Evolutionary conservation across 768 basidiomycete genomes (phyloP), one percentile per base, ranked within the genome.

Genomic region (Boletus rex-veris): DNA sequence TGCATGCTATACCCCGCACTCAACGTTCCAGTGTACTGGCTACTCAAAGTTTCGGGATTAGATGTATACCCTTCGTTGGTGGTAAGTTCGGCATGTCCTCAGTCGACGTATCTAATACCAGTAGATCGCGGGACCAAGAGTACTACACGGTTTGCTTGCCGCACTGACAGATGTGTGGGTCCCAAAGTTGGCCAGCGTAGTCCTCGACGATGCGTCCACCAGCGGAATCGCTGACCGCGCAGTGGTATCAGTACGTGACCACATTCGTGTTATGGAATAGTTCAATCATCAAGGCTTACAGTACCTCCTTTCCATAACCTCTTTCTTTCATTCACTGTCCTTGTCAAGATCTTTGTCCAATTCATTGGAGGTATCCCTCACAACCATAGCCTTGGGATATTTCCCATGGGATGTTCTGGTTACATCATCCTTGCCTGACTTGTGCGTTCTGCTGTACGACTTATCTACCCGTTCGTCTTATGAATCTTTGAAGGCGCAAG

Each of bases 311-410:
- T 91, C 92, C 26, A 65, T 96, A 47, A 83, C 86, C 1, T 95
- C 91, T 5, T 83, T 96, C 65, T 98, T 98, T 74, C 82, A 98
- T 70, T 83, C 81, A 0, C 77, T 95, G 48, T 80, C 90, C 1
- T 75, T 97, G 24, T 88, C 94, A 4, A 81, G 97, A 35, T 90
- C 94, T 1, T 74, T 98, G 48, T 95, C 92, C 30, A 99, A 98
- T 66, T 95, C 93, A 12, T 73, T 95, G 26, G 97, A 99, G 65
- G 93, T 93, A 0, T 84, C 91, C 0, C 72, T 98, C 40, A 88
- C 90, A 0, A 85, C 85, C 0, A 71, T 88, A 39, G 95, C 94
- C 1, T 78, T 96, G 51, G 74, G 76, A 12, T 79, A 79, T 64
- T 98, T 90, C 71, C 94, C 88, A 0, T 91, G 88, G 88, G 73